Evolutionary conservation across 345 rosid species (phyloP).

Genomic region (Adansonia digitata): DNA sequence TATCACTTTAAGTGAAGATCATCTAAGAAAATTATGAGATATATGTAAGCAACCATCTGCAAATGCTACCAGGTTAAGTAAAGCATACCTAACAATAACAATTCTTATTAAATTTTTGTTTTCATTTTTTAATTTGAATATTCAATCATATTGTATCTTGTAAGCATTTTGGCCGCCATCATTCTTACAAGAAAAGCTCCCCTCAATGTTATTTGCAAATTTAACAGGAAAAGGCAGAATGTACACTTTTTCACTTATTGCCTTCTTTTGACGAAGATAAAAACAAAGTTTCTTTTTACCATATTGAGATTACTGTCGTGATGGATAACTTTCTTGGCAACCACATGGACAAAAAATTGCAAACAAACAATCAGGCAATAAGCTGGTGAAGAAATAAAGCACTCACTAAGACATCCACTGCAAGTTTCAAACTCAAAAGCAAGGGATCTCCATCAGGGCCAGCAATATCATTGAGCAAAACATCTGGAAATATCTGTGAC

Average conservation of each 20-base stretch:
- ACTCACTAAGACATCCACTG: conserved; percentile 96
- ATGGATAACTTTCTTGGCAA: background rate
- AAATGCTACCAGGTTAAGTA: background rate
- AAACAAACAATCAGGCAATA: background rate
- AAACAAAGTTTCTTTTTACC: background rate
- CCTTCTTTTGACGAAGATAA: background rate
- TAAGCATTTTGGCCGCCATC: background rate
- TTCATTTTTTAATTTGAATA: background rate
- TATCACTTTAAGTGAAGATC: background rate
- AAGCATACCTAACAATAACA: background rate
- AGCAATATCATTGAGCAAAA: conserved; percentile 90
- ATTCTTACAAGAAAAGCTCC: background rate
- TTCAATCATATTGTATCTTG: background rate
- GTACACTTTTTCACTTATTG: background rate
- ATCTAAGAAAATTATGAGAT: background rate
- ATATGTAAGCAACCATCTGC: background rate
- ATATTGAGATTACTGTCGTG: background rate
- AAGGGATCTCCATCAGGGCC: conserved; percentile 85
- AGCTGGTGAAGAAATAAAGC: conserved; percentile 1
- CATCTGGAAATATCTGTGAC: conserved; percentile 83
- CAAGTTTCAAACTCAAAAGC: conserved; percentile 88
- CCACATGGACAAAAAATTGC: background rate
- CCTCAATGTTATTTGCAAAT: background rate
- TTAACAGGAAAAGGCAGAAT: background rate
- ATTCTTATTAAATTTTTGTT: background rate